A percentile compares a stretch with the other conserved stretches of the same genome.
These are phyloP conservation scores for Oryza coarctata DNA, from an alignment of 176 grass and related monocot species.

Conservation along the genomic window DNA sequence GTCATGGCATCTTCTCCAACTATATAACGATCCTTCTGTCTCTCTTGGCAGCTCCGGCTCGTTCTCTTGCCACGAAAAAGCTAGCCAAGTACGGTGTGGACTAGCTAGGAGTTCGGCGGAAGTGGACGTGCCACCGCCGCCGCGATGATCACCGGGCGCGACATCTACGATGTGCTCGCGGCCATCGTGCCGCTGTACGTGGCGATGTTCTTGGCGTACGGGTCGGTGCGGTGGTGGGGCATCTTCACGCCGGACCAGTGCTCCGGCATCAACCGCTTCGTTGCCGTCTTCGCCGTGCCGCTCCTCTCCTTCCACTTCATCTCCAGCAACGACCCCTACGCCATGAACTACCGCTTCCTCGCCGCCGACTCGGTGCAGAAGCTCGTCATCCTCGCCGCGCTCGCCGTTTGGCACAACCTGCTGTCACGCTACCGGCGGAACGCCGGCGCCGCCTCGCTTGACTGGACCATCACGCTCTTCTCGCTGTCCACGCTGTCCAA, in stretches of 20 bases:
- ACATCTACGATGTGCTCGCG: constrained; percentile 93
- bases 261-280: constrained; percentile 98
- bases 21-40: constrained; percentile 36
- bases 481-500: constrained; percentile 93
- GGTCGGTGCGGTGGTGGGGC: constrained; percentile 89
- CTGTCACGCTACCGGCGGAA: constrained; percentile 51
- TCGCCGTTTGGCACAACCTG: constrained; percentile 78
- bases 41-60: constrained; percentile 1
- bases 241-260: constrained; percentile 96
- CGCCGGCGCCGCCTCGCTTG: constrained; percentile 32
- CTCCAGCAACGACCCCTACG: constrained; percentile 79
- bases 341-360: constrained; percentile 94
- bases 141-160: constrained; percentile 83
- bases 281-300: constrained; percentile 92
- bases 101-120: too few relatives aligned
- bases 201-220: constrained; percentile 93
- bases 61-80: not conserved
- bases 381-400: constrained; percentile 72
- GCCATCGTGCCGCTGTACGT: constrained; percentile 94
- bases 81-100: not conserved
- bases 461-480: constrained; percentile 98
- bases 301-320: constrained; percentile 99
- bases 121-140: too few relatives aligned
- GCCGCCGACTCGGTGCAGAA: constrained; percentile 94
- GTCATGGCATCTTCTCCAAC: not conserved